phyloP scores from a whole-genome alignment of 2,329 filamentous ascomycete species.

The Arthrobotrys musiformis region DNA sequence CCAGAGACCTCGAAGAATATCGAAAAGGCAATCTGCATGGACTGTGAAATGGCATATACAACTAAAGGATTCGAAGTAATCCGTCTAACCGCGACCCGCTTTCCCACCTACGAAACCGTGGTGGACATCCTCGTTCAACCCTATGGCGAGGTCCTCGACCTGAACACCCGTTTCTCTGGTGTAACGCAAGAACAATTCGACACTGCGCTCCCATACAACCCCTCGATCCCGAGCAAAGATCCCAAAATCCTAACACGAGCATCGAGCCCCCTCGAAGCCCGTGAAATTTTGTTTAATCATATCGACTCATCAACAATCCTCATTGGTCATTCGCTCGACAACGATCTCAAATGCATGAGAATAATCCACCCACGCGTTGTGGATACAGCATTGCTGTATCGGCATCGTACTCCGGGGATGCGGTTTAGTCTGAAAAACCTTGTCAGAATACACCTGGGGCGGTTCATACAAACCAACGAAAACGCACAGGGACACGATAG shows the following conservation, averaged over 20 bases:
- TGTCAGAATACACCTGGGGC: constrained; percentile 74
- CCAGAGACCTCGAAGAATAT: constrained; percentile 23
- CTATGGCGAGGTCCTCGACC: constrained; percentile 82
- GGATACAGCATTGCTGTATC: constrained; percentile 86
- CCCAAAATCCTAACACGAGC: constrained; percentile 73
- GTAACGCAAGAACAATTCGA: constrained; percentile 81
- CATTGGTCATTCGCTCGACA: constrained; percentile 93
- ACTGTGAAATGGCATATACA: constrained; percentile 98
- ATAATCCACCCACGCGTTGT: constrained; percentile 86
- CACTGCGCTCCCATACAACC: constrained; percentile 68
- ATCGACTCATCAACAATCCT: constrained; percentile 81
- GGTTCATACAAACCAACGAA: constrained; percentile 75
- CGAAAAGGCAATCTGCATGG: constrained; percentile 78
- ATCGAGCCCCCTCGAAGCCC: constrained; percentile 77
- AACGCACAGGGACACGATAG: constrained; percentile 80
- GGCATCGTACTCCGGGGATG: constrained; percentile 80
- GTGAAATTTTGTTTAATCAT: constrained; percentile 78
- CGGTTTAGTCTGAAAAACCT: constrained; percentile 82
- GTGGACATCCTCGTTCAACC: constrained; percentile 88
- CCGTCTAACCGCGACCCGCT: constrained; percentile 85
- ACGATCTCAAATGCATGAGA: constrained; percentile 87
- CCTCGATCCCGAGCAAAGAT: background rate
- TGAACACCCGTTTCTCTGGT: constrained; percentile 93
- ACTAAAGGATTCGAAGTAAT: constrained; percentile 87
- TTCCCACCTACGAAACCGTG: constrained; percentile 79